These are phyloP conservation scores for Aspergillus caelatus DNA, from an alignment of 2,329 filamentous ascomycete species.

Conservation along the genomic window DNA sequence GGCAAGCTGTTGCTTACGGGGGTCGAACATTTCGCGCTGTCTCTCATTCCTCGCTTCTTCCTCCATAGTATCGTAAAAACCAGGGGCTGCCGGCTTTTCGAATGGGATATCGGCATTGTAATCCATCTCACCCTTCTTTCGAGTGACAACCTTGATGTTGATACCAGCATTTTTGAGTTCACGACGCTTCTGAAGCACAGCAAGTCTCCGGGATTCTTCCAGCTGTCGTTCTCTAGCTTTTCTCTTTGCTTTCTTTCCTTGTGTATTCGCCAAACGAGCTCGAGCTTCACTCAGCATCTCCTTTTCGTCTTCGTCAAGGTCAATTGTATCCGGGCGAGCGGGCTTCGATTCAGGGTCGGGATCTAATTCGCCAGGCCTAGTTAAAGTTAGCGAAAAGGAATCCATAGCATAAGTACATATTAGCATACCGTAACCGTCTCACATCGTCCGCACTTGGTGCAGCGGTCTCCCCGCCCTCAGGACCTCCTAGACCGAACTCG, in stretches of 20 bases:
- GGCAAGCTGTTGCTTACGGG: conserved; percentile 84
- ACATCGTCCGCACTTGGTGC: conserved; percentile 94
- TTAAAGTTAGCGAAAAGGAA: conserved; percentile 19
- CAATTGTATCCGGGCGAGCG: conserved; percentile 92
- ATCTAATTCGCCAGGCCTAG: conserved; percentile 85
- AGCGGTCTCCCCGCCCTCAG: conserved; percentile 75
- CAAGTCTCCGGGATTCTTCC: conserved; percentile 88
- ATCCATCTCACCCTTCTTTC: conserved; percentile 97
- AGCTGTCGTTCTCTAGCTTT: conserved; percentile 95
- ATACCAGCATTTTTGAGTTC: conserved; percentile 98
- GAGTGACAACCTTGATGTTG: conserved; percentile 91
- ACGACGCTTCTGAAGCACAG: conserved; percentile 88
- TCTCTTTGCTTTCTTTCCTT: conserved; percentile 97
- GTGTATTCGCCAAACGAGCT: conserved; percentile 93
- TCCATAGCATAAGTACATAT: not conserved
- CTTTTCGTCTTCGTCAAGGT: conserved; percentile 98
- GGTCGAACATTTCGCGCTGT: conserved; percentile 84
- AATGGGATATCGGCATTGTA: conserved; percentile 99
- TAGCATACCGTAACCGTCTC: conserved; percentile 66
- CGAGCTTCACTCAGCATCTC: conserved; percentile 98
- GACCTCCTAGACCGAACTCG: conserved; percentile 79
- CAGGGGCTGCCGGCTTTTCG: conserved; percentile 83
- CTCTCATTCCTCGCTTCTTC: conserved; percentile 80
- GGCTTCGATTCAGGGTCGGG: conserved; percentile 98
- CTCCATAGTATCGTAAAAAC: conserved; percentile 91